Percentiles rank a stretch among this genome's conserved stretches.
These are phyloP conservation scores for Colletotrichum lupini DNA, from an alignment of 2,329 filamentous ascomycete genomes.

Conservation along the genomic window DNA sequence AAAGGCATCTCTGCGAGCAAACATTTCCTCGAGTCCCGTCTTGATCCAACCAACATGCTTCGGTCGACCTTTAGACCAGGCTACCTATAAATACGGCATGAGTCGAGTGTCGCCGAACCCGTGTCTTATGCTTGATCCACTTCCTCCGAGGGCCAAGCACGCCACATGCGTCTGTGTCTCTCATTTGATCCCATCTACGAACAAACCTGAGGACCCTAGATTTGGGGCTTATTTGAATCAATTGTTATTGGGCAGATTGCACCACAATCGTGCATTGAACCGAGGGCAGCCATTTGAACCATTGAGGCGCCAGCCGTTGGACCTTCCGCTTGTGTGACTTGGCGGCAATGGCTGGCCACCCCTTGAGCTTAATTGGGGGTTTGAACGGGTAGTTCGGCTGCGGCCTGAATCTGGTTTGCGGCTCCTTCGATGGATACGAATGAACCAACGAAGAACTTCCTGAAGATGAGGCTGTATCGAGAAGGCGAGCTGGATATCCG, in stretches of 20 bases:
- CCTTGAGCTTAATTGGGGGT: neutral
- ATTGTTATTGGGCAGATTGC: neutral
- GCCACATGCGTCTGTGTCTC: slow-evolving; percentile 10
- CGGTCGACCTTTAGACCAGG: neutral
- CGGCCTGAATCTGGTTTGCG: neutral
- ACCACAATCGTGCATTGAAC: neutral
- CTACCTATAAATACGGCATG: neutral
- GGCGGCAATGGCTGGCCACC: neutral
- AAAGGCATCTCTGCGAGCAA: neutral
- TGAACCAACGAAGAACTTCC: neutral
- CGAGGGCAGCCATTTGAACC: neutral
- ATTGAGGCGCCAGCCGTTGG: neutral
- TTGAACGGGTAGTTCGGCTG: neutral
- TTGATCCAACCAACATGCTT: neutral
- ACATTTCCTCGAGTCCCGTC: neutral
- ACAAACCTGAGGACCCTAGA: neutral
- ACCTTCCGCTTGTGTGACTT: slow-evolving; percentile 5
- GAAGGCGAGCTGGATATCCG: neutral
- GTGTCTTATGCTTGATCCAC: neutral
- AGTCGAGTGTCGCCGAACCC: neutral
- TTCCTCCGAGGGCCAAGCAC: neutral
- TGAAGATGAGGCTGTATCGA: neutral
- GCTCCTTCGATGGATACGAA: neutral
- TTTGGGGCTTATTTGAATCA: neutral
- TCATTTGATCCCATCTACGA: neutral